phyloP scores from a whole-genome alignment of 306 rosid species.

The Boehmeria nivea region DNA sequence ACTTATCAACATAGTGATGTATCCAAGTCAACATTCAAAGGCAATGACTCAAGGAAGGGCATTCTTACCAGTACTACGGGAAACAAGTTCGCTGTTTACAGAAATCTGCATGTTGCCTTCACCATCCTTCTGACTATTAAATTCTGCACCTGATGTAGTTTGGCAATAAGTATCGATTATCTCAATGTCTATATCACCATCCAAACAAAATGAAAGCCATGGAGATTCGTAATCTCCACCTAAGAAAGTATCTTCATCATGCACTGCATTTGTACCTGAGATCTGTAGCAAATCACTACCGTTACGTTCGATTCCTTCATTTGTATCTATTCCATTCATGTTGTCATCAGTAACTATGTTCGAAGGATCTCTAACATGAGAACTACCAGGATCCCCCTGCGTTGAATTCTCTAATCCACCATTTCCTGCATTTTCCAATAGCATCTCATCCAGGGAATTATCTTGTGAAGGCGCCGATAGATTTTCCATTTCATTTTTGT shows the following conservation, averaged over 20 bases:
- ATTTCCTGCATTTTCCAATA: slow-evolving; percentile 23
- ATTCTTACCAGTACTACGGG: slow-evolving; percentile 46
- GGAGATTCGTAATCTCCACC: too few species aligned
- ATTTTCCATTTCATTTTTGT: slow-evolving; percentile 23
- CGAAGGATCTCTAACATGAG: slow-evolving; percentile 28
- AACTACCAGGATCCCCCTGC: too few species aligned
- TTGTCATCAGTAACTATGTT: slow-evolving; percentile 11
- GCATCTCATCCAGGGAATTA: slow-evolving; percentile 11
- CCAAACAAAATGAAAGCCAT: too few species aligned
- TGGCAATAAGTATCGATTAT: slow-evolving; percentile 4
- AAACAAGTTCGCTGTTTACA: slow-evolving; percentile 23
- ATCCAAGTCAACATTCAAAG: not conserved
- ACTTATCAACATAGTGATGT: not conserved
- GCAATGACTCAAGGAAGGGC: not conserved
- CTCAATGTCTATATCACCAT: slow-evolving; percentile 14
- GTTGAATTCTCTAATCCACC: slow-evolving; percentile 31
- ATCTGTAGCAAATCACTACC: slow-evolving; percentile 27
- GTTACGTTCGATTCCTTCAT: slow-evolving; percentile 16
- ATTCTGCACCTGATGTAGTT: not conserved
- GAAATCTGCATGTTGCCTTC: slow-evolving; percentile 20
- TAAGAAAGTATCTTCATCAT: slow-evolving; percentile 20
- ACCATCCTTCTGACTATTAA: slow-evolving; percentile 2
- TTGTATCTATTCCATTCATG: slow-evolving; percentile 8
- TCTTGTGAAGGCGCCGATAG: not conserved
- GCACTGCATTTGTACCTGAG: slow-evolving; percentile 18